A percentile compares a stretch with the other conserved stretches of the same genome.
Evolutionary conservation across 345 rosid genomes (phyloP).

Genomic region (Salix caprea): DNA sequence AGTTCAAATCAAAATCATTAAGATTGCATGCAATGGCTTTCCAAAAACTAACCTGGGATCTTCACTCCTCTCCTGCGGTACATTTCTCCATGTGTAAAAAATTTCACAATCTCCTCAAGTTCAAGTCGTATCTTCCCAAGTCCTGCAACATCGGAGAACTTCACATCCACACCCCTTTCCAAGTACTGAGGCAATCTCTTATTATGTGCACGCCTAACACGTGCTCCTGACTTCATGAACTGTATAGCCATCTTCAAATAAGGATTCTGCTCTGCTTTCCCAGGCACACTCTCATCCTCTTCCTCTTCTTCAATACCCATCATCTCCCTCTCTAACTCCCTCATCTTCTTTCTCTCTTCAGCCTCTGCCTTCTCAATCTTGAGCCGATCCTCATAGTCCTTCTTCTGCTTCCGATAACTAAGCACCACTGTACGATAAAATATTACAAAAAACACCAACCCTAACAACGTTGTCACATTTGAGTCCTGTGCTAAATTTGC

Average conservation of each 20-base stretch:
- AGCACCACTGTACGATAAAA: slow-evolving; percentile 79
- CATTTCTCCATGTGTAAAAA: slow-evolving; percentile 96
- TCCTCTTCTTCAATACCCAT: slow-evolving; percentile 53
- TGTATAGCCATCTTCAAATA: slow-evolving; percentile 76
- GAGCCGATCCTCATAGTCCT: slow-evolving; percentile 87
- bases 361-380: slow-evolving; percentile 93
- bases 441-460: slow-evolving; percentile 69
- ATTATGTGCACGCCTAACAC: slow-evolving; percentile 64
- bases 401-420: slow-evolving; percentile 74
- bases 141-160: slow-evolving; percentile 87
- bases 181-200: slow-evolving; percentile 79
- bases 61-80: slow-evolving; percentile 85
- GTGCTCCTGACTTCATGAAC: slow-evolving; percentile 97
- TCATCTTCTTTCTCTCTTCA: slow-evolving; percentile 85
- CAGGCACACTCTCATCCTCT: slow-evolving; percentile 55
- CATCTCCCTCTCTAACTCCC: slow-evolving; percentile 76
- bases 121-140: slow-evolving; percentile 93
- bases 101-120: slow-evolving; percentile 92
- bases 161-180: slow-evolving; percentile 83
- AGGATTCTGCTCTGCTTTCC: slow-evolving; percentile 61
- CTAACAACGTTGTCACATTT: slow-evolving; percentile 62
- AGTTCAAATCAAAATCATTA: background rate
- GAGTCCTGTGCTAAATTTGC: slow-evolving; percentile 56
- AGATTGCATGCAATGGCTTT: background rate
- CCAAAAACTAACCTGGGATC: slow-evolving; percentile 65